A percentile compares a stretch with the other conserved stretches of the same genome.
Conservation (phyloP, 306 rosid species). For the Hylodesmum podocarpum region DNA sequence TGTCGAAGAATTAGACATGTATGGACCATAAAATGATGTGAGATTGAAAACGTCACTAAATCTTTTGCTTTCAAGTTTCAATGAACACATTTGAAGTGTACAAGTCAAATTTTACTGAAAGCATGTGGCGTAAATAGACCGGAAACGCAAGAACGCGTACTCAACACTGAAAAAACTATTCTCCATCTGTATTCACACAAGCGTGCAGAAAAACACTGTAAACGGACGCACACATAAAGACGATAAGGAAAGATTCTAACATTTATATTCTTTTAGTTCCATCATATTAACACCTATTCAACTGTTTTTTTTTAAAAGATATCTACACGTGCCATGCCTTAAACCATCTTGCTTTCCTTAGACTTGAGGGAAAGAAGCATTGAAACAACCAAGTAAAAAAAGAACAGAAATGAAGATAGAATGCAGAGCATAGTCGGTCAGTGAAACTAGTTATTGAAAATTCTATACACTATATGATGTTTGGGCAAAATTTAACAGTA, state of each 20-base stretch:
- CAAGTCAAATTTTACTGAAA: constrained; percentile 24
- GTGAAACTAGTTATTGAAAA: not conserved
- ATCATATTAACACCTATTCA: not conserved
- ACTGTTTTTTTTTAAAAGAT: not conserved
- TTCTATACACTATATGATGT: not conserved
- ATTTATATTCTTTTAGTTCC: not conserved
- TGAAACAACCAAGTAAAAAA: not conserved
- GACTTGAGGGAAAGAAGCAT: not conserved
- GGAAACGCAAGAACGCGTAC: constrained; percentile 16
- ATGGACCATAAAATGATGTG: constrained; percentile 6
- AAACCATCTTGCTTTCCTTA: not conserved
- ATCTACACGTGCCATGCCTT: not conserved
- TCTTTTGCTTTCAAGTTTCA: constrained; percentile 14
- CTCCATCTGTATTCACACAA: not conserved
- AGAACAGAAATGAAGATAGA: not conserved
- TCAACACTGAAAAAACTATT: not conserved
- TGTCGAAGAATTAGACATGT: not conserved
- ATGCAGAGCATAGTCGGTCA: not conserved
- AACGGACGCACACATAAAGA: not conserved
- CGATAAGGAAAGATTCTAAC: not conserved
- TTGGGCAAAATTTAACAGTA: not conserved
- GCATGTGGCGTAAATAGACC: not conserved
- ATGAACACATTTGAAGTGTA: not conserved
- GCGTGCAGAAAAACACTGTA: not conserved
- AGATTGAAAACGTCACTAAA: not conserved